Base-by-base conservation (phyloP, 2,329 filamentous ascomycete genomes). In the Alternaria novae-zelandiae region DNA sequence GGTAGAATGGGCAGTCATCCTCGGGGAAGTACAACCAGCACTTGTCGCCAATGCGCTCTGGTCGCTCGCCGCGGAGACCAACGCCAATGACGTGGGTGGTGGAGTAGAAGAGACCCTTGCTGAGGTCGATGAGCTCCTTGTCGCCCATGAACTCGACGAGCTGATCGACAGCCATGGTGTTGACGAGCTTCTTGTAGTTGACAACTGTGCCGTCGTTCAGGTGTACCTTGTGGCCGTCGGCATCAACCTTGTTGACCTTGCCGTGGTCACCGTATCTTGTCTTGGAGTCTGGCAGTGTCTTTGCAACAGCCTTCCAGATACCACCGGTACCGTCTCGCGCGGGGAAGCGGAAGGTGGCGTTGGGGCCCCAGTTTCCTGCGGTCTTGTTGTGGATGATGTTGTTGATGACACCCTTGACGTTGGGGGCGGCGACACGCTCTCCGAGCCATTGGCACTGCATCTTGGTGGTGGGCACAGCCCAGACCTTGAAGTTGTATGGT, bases 11-110 rank as follows among this genome's bases (percentile, higher is more conserved):
- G 86, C 94, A 97, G 88, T 99, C 91, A 82, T 97, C 91, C 83
- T 99, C 96, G 67, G 96, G 96, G 89, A 98, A 99, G 89, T 99
- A 99, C 71, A 99, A 87, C 94, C 96, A 99, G 90, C 96, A 99
- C 88, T 98, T 99, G 86, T 99, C 96, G 70, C 96, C 96, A 74
- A 99, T 99, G 79, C 93, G 91, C 82, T 97, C 94, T 43, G 96
- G 96, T 72, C 96, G 93, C 76, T 87, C 88, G 70, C 96, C 96
- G 79, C 96, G 93, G 77, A 99, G 87, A 83, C 96, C 96, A 68
- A 99, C 92, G 82, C 96, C 96, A 74, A 99, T 91, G 76, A 99
- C 95, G 83, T 99, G 96, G 60, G 96, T 99, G 74, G 92, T 94
- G 57, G 94, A 97, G 87, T 96, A 99, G 89, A 90, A 98, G 61